Conservation (phyloP, 495 filamentous ascomycete species). For the Niebla homalea region DNA sequence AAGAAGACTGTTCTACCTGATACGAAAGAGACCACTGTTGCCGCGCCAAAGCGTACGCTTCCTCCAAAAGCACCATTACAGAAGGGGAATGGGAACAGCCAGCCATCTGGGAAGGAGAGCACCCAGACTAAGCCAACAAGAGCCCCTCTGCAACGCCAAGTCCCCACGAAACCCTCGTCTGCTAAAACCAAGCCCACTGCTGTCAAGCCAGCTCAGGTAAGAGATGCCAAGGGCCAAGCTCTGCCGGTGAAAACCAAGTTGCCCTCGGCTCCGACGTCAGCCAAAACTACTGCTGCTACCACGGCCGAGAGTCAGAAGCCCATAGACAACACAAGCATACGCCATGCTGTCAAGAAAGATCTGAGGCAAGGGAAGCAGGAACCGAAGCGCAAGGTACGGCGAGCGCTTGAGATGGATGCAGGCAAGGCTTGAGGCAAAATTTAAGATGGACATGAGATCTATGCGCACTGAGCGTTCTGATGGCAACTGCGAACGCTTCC, state of each 20-base stretch:
- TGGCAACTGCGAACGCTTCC: too few relatives aligned
- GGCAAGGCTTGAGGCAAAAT: too few relatives aligned
- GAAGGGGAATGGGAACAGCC: too few relatives aligned
- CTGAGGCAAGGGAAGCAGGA: conserved; percentile 9
- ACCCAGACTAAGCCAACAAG: neutral
- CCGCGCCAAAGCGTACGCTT: neutral
- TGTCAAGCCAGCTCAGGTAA: neutral
- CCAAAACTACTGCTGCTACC: neutral
- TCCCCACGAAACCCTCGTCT: neutral
- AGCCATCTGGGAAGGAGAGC: too few relatives aligned
- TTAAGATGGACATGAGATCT: too few relatives aligned
- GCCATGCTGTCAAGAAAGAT: conserved; percentile 10
- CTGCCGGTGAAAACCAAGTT: neutral
- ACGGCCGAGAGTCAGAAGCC: neutral
- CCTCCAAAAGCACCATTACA: conserved; percentile 1
- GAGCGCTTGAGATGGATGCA: conserved; percentile 2
- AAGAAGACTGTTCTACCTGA: neutral
- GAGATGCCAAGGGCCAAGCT: neutral
- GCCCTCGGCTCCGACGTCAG: neutral
- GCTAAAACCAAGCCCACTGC: neutral
- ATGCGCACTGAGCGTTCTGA: too few relatives aligned
- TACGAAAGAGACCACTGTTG: neutral
- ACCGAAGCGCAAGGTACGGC: conserved; percentile 9
- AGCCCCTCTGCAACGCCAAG: neutral
- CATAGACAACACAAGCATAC: neutral